These are phyloP conservation scores for Rauvolfia tetraphylla DNA, from an alignment of 257 asterid genomes.

Conservation along the genomic window DNA sequence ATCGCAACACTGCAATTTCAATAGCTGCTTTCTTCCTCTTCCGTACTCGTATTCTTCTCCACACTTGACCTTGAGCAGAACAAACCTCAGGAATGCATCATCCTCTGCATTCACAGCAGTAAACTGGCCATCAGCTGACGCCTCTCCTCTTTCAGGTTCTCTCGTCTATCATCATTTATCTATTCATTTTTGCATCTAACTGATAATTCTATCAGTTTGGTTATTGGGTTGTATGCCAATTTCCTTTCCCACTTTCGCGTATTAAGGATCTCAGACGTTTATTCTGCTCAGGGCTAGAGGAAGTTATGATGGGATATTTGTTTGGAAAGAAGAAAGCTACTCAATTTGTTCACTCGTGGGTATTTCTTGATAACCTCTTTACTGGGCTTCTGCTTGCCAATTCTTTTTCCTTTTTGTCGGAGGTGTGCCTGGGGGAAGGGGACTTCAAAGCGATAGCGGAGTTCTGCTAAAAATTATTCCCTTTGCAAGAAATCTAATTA, in stretches of 20 bases:
- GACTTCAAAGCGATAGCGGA: background rate
- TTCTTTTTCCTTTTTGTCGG: background rate
- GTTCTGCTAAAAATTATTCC: background rate
- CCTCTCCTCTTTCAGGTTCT: conserved; percentile 15
- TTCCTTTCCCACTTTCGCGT: background rate
- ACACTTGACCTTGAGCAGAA: background rate
- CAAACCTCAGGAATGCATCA: conserved; percentile 3
- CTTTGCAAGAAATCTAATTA: background rate
- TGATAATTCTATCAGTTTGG: background rate
- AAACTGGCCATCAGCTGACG: background rate
- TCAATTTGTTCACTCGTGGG: conserved; percentile 91
- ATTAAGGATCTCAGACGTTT: background rate
- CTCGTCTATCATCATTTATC: background rate
- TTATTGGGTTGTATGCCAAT: background rate
- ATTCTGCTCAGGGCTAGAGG: conserved; percentile 48
- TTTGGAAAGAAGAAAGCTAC: conserved; percentile 80
- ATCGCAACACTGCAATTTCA: background rate
- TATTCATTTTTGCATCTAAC: no score
- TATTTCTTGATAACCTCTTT: conserved; percentile 4
- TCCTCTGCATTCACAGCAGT: background rate
- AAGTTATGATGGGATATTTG: conserved; percentile 60
- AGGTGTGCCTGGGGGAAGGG: background rate
- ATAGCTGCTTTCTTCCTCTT: background rate
- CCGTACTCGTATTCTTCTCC: background rate
- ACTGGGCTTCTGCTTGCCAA: background rate